Base-by-base conservation (phyloP, 163 green algal genomes). In the Chloromonas sp. region DNA sequence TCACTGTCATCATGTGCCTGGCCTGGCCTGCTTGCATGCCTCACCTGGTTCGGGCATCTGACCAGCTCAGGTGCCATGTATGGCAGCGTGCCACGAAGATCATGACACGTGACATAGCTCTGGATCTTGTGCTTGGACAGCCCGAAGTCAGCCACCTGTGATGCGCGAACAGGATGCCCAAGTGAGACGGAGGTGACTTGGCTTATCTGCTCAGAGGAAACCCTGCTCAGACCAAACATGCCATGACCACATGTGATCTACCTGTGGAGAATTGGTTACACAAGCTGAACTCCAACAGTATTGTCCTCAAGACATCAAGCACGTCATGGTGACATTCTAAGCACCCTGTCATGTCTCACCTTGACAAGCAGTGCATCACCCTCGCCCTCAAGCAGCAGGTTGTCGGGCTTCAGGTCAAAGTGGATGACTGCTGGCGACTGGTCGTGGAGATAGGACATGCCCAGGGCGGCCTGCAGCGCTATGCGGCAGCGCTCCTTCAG, bases 21-120 rank as follows among this genome's bases (percentile, higher is more conserved):
- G 70, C 70, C 8, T 13, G 13, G 13, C 13, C 70, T 76, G 70
- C 70, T 13, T 76, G 8, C 8, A 57, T 3, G 74, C 74, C 85
- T 89, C 14, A 96, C 92, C 62, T 89, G 86, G 5, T 91, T 90
- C 15, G 93, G 92, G 86, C 95, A 91, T 11, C 86, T 88, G 78
- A 97, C 94, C 84, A 98, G 92, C 88, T 98, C 95, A 60, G 95
- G 95, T 36, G 94, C 94, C 93, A 98, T 96, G 90, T 96, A 98
- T 5, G 95, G 94, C 88, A 98, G 86, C 58, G 95, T 98, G 84
- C 95, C 95, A 61, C 93, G 89, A 70, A 97, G 91, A 86, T 97
- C 93, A 60, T 91, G 88, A 79, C 95, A 95, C 78, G 90, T 92
- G 58, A 96, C 95, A 83, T 95, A 95, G 85, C 78, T 89, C 86